These are phyloP conservation scores for Mortierella sp. DNA, from an alignment of 371 early-diverging fungal genomes.

Conservation along the genomic window DNA sequence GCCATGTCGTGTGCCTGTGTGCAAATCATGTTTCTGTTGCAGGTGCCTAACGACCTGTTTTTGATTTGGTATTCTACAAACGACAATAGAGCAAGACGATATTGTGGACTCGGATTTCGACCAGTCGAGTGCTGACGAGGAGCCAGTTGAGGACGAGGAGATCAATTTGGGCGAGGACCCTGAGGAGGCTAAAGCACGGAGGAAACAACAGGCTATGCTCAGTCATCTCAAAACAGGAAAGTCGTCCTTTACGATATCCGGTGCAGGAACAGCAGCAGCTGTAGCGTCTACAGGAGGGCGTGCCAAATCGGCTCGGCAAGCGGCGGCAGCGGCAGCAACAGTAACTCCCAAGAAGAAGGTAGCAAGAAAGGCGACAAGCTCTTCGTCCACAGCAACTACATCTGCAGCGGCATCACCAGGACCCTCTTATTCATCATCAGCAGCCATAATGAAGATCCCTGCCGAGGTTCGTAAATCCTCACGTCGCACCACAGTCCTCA, in stretches of 20 bases:
- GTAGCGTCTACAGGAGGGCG: background rate
- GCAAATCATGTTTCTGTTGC: background rate
- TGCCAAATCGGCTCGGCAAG: slow-evolving; percentile 17
- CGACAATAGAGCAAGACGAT: slow-evolving; percentile 63
- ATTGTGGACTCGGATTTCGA: slow-evolving; percentile 76
- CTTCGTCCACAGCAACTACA: slow-evolving; percentile 23
- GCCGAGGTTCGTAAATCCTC: slow-evolving; percentile 68
- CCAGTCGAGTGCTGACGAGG: slow-evolving; percentile 73
- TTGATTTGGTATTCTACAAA: background rate
- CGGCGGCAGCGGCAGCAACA: slow-evolving; percentile 18
- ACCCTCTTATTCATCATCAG: slow-evolving; percentile 11
- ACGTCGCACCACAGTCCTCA: slow-evolving; percentile 67
- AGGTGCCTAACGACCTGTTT: background rate
- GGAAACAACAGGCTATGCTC: slow-evolving; percentile 49
- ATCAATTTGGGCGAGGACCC: slow-evolving; percentile 62
- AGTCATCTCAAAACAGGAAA: slow-evolving; percentile 54
- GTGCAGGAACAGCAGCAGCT: slow-evolving; percentile 13
- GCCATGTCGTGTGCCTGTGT: background rate
- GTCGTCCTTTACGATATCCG: slow-evolving; percentile 41
- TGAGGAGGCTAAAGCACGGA: slow-evolving; percentile 60
- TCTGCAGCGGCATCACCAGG: slow-evolving; percentile 32
- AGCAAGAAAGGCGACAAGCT: background rate
- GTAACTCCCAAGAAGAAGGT: slow-evolving; percentile 4
- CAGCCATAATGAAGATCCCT: slow-evolving; percentile 38
- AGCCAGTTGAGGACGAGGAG: slow-evolving; percentile 68